Evolutionary conservation across 441 rosid genomes (phyloP).

Genomic region (Mallotus repandus): DNA sequence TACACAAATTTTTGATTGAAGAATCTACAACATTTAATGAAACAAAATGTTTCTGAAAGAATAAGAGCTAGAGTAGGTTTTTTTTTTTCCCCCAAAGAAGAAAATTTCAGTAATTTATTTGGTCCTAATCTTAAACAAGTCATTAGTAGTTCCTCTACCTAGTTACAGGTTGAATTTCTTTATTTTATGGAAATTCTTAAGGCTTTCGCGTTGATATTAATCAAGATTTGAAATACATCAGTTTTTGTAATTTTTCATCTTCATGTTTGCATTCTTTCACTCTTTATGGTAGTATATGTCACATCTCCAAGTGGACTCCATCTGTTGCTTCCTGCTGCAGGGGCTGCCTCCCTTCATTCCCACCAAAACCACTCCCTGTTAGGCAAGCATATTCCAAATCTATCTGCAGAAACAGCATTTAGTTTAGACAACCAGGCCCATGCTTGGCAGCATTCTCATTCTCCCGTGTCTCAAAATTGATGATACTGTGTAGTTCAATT

Average conservation of each 20-base stretch:
- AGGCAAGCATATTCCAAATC: not conserved
- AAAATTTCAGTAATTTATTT: not conserved
- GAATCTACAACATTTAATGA: not conserved
- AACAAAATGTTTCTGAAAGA: constrained; percentile 14
- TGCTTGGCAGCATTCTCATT: not conserved
- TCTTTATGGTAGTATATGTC: not conserved
- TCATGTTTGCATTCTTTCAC: not conserved
- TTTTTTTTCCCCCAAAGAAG: not conserved
- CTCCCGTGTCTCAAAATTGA: not conserved
- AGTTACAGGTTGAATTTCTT: not conserved
- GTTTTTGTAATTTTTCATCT: not conserved
- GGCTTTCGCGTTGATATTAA: not conserved
- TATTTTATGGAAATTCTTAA: not conserved
- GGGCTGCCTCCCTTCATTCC: not conserved
- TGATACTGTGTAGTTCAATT: not conserved
- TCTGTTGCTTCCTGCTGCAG: constrained; percentile 12
- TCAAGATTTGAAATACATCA: not conserved
- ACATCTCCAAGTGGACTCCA: not conserved
- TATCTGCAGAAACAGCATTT: not conserved
- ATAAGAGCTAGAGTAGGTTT: not conserved
- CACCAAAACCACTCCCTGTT: not conserved
- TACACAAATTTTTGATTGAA: not conserved
- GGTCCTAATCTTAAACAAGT: not conserved
- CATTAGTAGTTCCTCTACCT: not conserved
- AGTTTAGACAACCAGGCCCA: not conserved